These are phyloP conservation scores for cucumber (Cucumis sativus) DNA, from an alignment of 306 rosid genomes.

Conservation along the genomic window Cucumber_9930_V3 NC_026658.2:23756001-23756500, in stretches of 20 bases:
- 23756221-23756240: constrained; percentile 51
- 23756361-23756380: constrained; percentile 53
- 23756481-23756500: constrained; percentile 81
- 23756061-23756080: background rate
- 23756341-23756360: constrained; percentile 40
- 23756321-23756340: constrained; percentile 65
- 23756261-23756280: constrained; percentile 68
- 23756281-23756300: constrained; percentile 81
- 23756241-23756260: constrained; percentile 57
- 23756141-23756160: constrained; percentile 99
- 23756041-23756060: background rate
- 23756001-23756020: background rate
- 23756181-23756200: constrained; percentile 84
- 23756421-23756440: constrained; percentile 66
- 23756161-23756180: constrained; percentile 91
- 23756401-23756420: constrained; percentile 56
- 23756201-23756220: constrained; percentile 75
- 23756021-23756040: background rate
- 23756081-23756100: background rate
- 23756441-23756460: constrained; percentile 71
- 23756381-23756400: constrained; percentile 75
- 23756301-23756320: constrained; percentile 40
- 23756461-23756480: constrained; percentile 88
- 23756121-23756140: constrained; percentile 93
- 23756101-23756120: constrained; percentile 54